Percentiles rank a stretch among this genome's conserved stretches.
phyloP scores from a whole-genome alignment of 768 basidiomycete genomes.

The Boletus subcaerulescens region DNA sequence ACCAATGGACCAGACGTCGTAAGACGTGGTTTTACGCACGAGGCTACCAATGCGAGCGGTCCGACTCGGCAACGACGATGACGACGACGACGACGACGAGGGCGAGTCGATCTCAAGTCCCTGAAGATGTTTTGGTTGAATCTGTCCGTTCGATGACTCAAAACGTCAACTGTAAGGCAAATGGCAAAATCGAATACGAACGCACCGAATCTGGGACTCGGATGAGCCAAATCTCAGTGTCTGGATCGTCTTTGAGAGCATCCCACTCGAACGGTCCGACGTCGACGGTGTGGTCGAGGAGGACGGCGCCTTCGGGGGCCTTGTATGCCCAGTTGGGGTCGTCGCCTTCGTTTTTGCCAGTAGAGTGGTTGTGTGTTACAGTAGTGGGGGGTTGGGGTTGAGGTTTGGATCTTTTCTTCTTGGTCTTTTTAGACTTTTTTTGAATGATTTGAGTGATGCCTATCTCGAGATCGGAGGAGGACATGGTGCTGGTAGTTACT shows the following conservation, averaged over 20 bases:
- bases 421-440: slow-evolving; percentile 6
- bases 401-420: slow-evolving; percentile 12
- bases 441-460: slow-evolving; percentile 5
- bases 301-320: slow-evolving; percentile 52
- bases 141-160: slow-evolving; percentile 25
- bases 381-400: not conserved
- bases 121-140: slow-evolving; percentile 65
- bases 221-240: slow-evolving; percentile 69
- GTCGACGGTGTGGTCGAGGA: slow-evolving; percentile 47
- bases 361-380: not conserved
- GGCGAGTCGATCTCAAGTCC: slow-evolving; percentile 47
- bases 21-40: slow-evolving; percentile 50
- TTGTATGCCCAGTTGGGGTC: slow-evolving; percentile 58
- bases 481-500: slow-evolving; percentile 5
- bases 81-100: slow-evolving; percentile 36
- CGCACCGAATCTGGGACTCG: slow-evolving; percentile 63
- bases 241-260: slow-evolving; percentile 47
- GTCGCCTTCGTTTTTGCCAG: slow-evolving; percentile 50
- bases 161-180: not conserved
- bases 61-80: not conserved
- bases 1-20: slow-evolving; percentile 64
- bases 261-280: slow-evolving; percentile 66
- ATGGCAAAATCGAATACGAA: not conserved
- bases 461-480: slow-evolving; percentile 21
- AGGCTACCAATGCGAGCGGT: slow-evolving; percentile 48